These are phyloP conservation scores for Silybum marianum DNA, from an alignment of 129 eudicot species.

Conservation along the genomic window DNA sequence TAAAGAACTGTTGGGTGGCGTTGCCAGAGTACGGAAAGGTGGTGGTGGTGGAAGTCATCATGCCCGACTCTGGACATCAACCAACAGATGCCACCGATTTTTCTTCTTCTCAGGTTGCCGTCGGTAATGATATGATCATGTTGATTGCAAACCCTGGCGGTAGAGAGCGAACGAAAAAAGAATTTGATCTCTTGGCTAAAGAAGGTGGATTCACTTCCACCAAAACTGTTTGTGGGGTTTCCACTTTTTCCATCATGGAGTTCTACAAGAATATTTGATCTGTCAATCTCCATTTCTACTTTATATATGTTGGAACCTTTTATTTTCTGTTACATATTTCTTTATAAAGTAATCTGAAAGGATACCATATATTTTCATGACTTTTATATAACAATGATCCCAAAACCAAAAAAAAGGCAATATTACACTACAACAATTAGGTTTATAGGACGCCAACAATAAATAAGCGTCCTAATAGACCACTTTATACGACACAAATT, in stretches of 20 bases:
- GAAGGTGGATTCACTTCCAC: conserved; percentile 33
- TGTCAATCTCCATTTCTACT: not conserved
- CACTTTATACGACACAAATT: too few relatives aligned
- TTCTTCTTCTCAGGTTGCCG: conserved; percentile 7
- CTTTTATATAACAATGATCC: too few relatives aligned
- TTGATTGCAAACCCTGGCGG: conserved; percentile 44
- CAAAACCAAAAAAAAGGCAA: too few relatives aligned
- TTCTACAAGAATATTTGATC: conserved; percentile 31
- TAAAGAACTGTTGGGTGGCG: conserved; percentile 40
- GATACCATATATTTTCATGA: too few relatives aligned
- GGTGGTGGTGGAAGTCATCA: conserved; percentile 39
- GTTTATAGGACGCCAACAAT: too few relatives aligned
- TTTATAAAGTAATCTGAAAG: too few relatives aligned
- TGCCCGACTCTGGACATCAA: conserved; percentile 35
- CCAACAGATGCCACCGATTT: not conserved
- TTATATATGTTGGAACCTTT: not conserved
- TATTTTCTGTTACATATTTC: too few relatives aligned
- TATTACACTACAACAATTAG: too few relatives aligned
- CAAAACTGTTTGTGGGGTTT: conserved; percentile 19
- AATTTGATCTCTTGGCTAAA: conserved; percentile 33
- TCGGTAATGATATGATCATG: conserved; percentile 32
- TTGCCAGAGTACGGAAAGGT: conserved; percentile 40
- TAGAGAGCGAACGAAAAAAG: conserved; percentile 40
- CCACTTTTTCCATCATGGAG: conserved; percentile 33
- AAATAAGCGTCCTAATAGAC: too few relatives aligned